Conservation (phyloP, 768 basidiomycete species). For the Boletus sp. region DNA sequence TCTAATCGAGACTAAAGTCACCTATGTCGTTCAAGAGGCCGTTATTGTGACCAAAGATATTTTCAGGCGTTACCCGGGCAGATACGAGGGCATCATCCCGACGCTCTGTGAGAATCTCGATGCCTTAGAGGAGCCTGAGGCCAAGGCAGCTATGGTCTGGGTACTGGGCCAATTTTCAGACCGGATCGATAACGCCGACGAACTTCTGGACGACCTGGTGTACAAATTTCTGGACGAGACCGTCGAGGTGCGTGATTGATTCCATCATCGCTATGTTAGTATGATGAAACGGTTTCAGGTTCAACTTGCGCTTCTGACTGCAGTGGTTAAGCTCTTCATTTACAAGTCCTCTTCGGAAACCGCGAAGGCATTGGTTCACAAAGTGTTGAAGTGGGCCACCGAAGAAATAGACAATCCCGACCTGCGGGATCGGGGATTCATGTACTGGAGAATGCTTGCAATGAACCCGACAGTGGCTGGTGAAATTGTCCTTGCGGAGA, state of each 20-base stretch:
- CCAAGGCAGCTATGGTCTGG: conserved; percentile 98
- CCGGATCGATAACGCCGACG: conserved; percentile 93
- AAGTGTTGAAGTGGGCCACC: conserved; percentile 94
- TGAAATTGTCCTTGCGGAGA: conserved; percentile 88
- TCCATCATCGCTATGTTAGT: neutral
- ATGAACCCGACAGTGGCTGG: conserved; percentile 87
- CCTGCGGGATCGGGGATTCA: conserved; percentile 94
- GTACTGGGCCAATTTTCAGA: conserved; percentile 96
- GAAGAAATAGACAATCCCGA: conserved; percentile 99
- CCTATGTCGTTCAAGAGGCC: conserved; percentile 96
- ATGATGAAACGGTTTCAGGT: conserved; percentile 51
- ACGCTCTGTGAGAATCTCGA: conserved; percentile 92
- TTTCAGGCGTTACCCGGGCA: conserved; percentile 94
- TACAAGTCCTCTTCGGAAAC: conserved; percentile 81
- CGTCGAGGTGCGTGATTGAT: conserved; percentile 64
- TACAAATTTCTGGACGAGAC: conserved; percentile 91
- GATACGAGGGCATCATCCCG: conserved; percentile 95
- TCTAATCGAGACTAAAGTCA: conserved; percentile 90
- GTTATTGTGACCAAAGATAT: conserved; percentile 98
- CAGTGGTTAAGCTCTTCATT: conserved; percentile 94
- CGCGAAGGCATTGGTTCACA: conserved; percentile 87
- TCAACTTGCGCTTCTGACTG: conserved; percentile 91
- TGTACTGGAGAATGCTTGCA: conserved; percentile 98
- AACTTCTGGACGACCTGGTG: conserved; percentile 87
- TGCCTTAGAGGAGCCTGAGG: conserved; percentile 90